These are phyloP conservation scores for Lentinula edodes DNA, from an alignment of 768 basidiomycete genomes.

Conservation along the genomic window DNA sequence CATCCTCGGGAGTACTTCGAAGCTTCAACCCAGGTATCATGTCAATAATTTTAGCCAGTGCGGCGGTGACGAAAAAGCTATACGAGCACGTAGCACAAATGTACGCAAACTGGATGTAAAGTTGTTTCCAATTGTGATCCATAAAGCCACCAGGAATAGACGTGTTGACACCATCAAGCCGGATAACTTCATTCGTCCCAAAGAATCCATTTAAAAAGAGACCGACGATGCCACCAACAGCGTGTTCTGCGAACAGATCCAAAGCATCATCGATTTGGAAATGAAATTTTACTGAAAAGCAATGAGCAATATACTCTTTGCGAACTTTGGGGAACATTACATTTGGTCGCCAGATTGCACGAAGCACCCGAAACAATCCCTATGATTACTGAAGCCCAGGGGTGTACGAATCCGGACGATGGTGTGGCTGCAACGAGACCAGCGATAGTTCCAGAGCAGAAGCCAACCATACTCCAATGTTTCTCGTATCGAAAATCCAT, in stretches of 20 bases:
- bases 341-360: constrained; percentile 82
- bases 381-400: constrained; percentile 72
- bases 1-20: constrained; percentile 48
- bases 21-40: constrained; percentile 54
- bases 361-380: constrained; percentile 67
- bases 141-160: constrained; percentile 61
- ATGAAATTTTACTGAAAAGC: constrained; percentile 50
- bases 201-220: constrained; percentile 71
- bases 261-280: constrained; percentile 81
- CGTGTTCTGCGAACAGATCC: constrained; percentile 91
- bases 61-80: constrained; percentile 55
- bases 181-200: constrained; percentile 57
- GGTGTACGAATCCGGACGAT: constrained; percentile 73
- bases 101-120: constrained; percentile 73
- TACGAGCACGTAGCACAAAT: constrained; percentile 53
- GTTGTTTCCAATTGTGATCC: constrained; percentile 71
- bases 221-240: constrained; percentile 77
- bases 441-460: constrained; percentile 86
- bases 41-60: constrained; percentile 53
- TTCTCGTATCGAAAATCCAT: constrained; percentile 76
- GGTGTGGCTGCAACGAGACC: constrained; percentile 89
- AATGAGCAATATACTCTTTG: constrained; percentile 1
- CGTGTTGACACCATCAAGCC: constrained; percentile 61
- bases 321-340: constrained; percentile 26
- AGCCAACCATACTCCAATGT: constrained; percentile 86